Base-by-base conservation (phyloP, 1,284 basidiomycete genomes). In the Puccinia triticina region DNA sequence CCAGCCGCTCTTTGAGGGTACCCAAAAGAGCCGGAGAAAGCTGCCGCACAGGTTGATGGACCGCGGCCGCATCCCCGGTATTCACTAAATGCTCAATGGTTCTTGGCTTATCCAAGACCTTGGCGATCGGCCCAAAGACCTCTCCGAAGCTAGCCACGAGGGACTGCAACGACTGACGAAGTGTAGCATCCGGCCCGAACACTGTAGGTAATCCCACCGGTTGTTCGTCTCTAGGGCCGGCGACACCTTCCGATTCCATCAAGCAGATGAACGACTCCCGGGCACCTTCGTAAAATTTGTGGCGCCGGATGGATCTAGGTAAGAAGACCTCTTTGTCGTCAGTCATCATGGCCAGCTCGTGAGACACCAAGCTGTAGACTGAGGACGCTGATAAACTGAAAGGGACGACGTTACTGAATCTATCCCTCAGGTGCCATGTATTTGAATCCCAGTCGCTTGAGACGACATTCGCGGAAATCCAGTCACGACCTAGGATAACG, bases 211-310 rank as follows among this genome's bases (percentile, higher is more conserved):
- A 26, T 7, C 57, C 43, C 18, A 64, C 59, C 23, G 37, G 37
- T 16, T 16, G n/a, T 18, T 77, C 75, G 34, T 77, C 75, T 26
- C 59, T n/a, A 14, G 75, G 75, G 26, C 75, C 75, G 7, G 34
- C 21, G 4, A 77, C 75, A 3, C 61, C 75, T 16, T 61, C 61
- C 23, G 57, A 48, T 14, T 71, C 69, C 69, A 71, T 71, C 12
- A 71, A 37, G 14, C 69, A 71, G 69, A 71, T 50, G 48, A 71
- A 71, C 8, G 16, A 71, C n/a, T 71, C 69, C 43, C 69, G 8
- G 43, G 69, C 69, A 2, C 69, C 69, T 26, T 71, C 69, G 29
- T 50, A 71, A 29, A 72, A 72, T 18, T 72, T 16, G 26, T 72
- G 43, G 26, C 29, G 46, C 12, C 69, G n/a, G 26, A 72, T 72